A percentile compares a stretch with the other conserved stretches of the same genome.
These are phyloP conservation scores for Pneumocystis carinii DNA, from an alignment of 1,139 yeast species.

Conservation along the genomic window DNA sequence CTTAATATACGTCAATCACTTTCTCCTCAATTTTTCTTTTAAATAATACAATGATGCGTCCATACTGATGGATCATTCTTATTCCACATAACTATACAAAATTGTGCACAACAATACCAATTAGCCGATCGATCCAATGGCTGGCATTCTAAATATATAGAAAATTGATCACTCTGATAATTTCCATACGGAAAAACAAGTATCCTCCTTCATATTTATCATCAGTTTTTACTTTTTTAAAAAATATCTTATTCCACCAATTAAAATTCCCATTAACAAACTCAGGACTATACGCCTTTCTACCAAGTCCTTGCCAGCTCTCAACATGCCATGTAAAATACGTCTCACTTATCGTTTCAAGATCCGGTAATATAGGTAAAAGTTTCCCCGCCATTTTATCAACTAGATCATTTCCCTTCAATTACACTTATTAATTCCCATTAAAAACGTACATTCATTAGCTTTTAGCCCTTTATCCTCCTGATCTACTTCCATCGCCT, in stretches of 20 bases:
- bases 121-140: constrained; percentile 27
- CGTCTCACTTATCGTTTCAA: constrained; percentile 13
- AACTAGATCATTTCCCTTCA: constrained; percentile 10
- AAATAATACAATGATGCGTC: constrained; percentile 1
- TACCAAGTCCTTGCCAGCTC: constrained; percentile 40
- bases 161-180: constrained; percentile 24
- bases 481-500: not conserved
- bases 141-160: constrained; percentile 24
- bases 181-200: constrained; percentile 68
- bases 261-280: constrained; percentile 24
- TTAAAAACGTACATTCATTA: not conserved
- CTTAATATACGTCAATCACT: not conserved
- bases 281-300: constrained; percentile 31
- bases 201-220: constrained; percentile 26
- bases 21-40: not conserved
- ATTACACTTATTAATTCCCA: not conserved
- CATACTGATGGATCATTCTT: constrained; percentile 48
- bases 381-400: constrained; percentile 20
- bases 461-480: not conserved
- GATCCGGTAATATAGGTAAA: constrained; percentile 20
- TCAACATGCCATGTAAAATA: constrained; percentile 45
- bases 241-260: not conserved
- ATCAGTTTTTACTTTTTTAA: not conserved
- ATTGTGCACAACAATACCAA: constrained; percentile 87
- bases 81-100: constrained; percentile 73